Evolutionary conservation across 1,284 basidiomycete species (phyloP).

Genomic region (Tetrapyrgos nigripes): DNA sequence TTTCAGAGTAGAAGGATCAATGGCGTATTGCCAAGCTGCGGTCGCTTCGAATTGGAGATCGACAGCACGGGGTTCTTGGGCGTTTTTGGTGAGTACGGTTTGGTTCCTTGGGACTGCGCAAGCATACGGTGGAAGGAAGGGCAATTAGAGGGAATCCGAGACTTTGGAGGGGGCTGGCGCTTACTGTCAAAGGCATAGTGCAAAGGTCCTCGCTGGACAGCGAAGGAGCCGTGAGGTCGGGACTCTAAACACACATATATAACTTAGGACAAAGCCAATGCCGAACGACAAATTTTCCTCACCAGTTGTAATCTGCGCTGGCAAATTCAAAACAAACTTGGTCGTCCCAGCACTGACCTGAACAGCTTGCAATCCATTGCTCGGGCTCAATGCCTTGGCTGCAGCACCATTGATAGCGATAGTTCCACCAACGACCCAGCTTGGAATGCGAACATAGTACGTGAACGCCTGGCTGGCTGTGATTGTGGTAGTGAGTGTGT

Average conservation of each 20-base stretch:
- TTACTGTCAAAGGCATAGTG: slow-evolving; percentile 63
- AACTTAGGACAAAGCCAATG: not conserved
- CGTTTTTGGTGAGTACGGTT: slow-evolving; percentile 50
- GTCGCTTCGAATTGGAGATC: slow-evolving; percentile 61
- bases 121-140: too few species aligned
- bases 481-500: slow-evolving; percentile 56
- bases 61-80: slow-evolving; percentile 53
- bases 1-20: slow-evolving; percentile 57
- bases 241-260: slow-evolving; percentile 40
- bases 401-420: slow-evolving; percentile 52
- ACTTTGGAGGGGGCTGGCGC: slow-evolving; percentile 13
- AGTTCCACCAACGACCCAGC: slow-evolving; percentile 58
- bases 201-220: slow-evolving; percentile 61
- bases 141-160: not conserved
- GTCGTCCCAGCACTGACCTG: slow-evolving; percentile 51
- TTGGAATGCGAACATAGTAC: slow-evolving; percentile 61
- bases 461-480: slow-evolving; percentile 55
- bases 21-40: slow-evolving; percentile 58
- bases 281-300: not conserved
- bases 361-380: slow-evolving; percentile 55
- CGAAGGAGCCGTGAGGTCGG: slow-evolving; percentile 58
- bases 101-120: slow-evolving; percentile 44
- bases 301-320: slow-evolving; percentile 57
- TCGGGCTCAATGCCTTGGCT: slow-evolving; percentile 43
- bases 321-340: slow-evolving; percentile 51